Percentiles rank a stretch among this genome's conserved stretches.
phyloP scores from a whole-genome alignment of 371 early-diverging fungal species.

The Saksenaea vasiformis region DNA sequence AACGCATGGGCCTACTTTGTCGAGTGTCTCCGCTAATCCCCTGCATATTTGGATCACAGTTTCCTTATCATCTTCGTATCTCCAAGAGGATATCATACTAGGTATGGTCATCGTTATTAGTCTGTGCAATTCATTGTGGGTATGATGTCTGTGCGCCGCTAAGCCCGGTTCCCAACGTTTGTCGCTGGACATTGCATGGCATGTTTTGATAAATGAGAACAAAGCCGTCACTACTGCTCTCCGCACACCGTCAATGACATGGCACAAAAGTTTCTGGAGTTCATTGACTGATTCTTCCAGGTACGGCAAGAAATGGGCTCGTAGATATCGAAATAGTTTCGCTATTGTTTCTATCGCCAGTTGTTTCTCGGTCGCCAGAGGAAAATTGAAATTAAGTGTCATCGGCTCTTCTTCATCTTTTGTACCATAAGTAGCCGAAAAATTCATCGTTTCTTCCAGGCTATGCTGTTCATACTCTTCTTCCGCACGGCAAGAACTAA shows the following conservation, averaged over 20 bases:
- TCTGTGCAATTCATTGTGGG: constrained; percentile 71
- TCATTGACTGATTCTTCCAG: constrained; percentile 68
- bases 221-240: constrained; percentile 71
- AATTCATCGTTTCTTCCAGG: constrained; percentile 47
- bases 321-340: constrained; percentile 78
- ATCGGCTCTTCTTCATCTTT: constrained; percentile 20
- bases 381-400: constrained; percentile 62
- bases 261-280: constrained; percentile 60
- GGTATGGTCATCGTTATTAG: constrained; percentile 69
- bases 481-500: constrained; percentile 74
- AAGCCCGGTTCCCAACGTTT: constrained; percentile 71
- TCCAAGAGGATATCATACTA: constrained; percentile 67
- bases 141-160: constrained; percentile 56
- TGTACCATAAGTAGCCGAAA: constrained; percentile 29
- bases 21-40: constrained; percentile 70
- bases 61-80: constrained; percentile 80
- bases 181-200: constrained; percentile 62
- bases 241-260: constrained; percentile 80
- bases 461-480: constrained; percentile 55
- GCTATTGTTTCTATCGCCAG: constrained; percentile 84
- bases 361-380: constrained; percentile 88
- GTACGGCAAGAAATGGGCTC: constrained; percentile 77
- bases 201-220: constrained; percentile 74
- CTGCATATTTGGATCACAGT: constrained; percentile 79
- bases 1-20: constrained; percentile 79